phyloP scores from a whole-genome alignment of 176 grass and related monocot species.

The Microstegium vimineum region DNA sequence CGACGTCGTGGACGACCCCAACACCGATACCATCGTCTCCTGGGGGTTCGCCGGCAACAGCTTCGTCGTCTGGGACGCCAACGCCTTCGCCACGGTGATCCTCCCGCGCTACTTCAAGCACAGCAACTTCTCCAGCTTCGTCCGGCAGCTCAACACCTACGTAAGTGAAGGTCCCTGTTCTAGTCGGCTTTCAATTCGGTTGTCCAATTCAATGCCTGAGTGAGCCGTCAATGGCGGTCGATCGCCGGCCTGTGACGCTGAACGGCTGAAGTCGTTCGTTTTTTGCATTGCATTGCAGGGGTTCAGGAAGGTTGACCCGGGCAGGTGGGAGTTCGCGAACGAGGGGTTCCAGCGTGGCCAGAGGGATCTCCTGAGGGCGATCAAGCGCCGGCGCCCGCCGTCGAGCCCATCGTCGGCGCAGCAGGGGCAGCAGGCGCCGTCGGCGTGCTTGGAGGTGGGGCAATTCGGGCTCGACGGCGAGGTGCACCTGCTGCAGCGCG shows the following conservation, averaged over 20 bases:
- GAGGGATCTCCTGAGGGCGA: slow-evolving; percentile 74
- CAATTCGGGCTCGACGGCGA: slow-evolving; percentile 67
- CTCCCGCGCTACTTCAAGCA: slow-evolving; percentile 87
- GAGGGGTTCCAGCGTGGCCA: slow-evolving; percentile 72
- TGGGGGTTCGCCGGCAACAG: slow-evolving; percentile 60
- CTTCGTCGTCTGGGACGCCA: slow-evolving; percentile 89
- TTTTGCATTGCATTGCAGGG: slow-evolving; percentile 34
- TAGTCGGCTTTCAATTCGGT: not conserved
- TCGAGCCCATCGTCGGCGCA: slow-evolving; percentile 16
- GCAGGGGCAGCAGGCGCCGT: not conserved
- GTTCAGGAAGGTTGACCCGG: slow-evolving; percentile 84
- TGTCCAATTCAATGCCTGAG: not conserved
- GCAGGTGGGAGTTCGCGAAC: slow-evolving; percentile 90
- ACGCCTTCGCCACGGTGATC: slow-evolving; percentile 57
- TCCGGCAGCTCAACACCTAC: slow-evolving; percentile 89
- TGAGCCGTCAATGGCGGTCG: not conserved
- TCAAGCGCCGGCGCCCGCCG: slow-evolving; percentile 57
- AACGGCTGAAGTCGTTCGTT: not conserved
- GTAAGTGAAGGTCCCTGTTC: not conserved
- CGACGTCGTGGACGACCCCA: slow-evolving; percentile 74
- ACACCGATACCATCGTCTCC: slow-evolving; percentile 62
- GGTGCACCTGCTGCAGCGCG: slow-evolving; percentile 61
- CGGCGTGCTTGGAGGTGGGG: slow-evolving; percentile 67
- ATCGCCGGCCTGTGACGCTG: not conserved
- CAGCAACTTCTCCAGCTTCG: slow-evolving; percentile 84